phyloP scores from a whole-genome alignment of 1,284 basidiomycete species.

The Puccinia polysora region DNA sequence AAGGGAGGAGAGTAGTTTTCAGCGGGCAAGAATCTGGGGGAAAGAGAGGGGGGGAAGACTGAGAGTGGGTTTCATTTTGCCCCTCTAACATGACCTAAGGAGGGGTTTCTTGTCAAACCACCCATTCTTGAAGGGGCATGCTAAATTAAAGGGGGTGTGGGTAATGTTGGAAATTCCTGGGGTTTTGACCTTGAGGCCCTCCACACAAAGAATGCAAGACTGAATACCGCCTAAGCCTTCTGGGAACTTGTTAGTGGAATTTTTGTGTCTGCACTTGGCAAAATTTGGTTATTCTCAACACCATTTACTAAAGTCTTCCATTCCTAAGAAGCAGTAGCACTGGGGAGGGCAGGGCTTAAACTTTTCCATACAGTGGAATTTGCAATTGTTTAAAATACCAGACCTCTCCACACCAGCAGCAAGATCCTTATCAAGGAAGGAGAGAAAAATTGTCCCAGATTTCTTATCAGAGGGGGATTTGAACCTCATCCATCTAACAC shows the following conservation, averaged over 20 bases:
- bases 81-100: too few species aligned
- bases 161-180: background rate
- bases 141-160: background rate
- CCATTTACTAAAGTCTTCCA: background rate
- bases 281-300: background rate
- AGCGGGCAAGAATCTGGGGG: too few species aligned
- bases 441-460: background rate
- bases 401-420: background rate
- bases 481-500: background rate
- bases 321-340: background rate
- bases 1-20: background rate
- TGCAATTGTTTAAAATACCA: background rate
- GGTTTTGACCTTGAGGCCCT: background rate
- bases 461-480: background rate
- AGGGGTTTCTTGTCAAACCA: background rate
- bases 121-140: background rate
- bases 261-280: background rate
- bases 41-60: background rate
- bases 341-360: background rate
- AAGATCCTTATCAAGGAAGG: background rate
- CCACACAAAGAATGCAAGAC: background rate
- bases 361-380: background rate
- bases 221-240: background rate
- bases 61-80: background rate
- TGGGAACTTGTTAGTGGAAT: background rate